phyloP scores from a whole-genome alignment of 2,329 filamentous ascomycete genomes.

The Fusarium agapanthi region DNA sequence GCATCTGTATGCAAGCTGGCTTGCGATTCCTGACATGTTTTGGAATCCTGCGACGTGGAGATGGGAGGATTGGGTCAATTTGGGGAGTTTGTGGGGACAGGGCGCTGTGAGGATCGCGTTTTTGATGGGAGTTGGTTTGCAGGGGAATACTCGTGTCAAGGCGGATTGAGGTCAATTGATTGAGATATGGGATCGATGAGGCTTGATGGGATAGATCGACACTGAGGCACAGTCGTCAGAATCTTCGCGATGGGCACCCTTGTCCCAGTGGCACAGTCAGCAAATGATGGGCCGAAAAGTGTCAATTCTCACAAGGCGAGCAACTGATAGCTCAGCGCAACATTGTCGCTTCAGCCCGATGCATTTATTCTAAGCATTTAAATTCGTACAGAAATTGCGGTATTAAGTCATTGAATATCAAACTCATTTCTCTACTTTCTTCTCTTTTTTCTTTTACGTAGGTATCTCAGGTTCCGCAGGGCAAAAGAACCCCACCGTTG shows the following conservation, averaged over 20 bases:
- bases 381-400: background rate
- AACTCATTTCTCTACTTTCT: background rate
- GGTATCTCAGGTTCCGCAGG: background rate
- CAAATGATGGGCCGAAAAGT: background rate
- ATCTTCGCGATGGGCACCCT: background rate
- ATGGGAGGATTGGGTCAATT: slow-evolving; percentile 30
- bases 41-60: slow-evolving; percentile 21
- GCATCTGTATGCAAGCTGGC: slow-evolving; percentile 26
- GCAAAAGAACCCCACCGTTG: background rate
- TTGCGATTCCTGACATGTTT: slow-evolving; percentile 13
- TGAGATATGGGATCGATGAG: background rate
- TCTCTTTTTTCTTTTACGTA: background rate
- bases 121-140: slow-evolving; percentile 15
- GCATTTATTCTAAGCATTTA: no score
- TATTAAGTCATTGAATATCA: background rate
- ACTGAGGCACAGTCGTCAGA: background rate
- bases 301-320: background rate
- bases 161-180: background rate
- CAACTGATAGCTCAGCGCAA: background rate
- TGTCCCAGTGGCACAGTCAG: background rate
- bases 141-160: background rate
- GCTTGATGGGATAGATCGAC: background rate
- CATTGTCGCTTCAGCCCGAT: background rate
- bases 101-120: slow-evolving; percentile 23
- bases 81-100: slow-evolving; percentile 31